Percentiles rank a stretch among this genome's conserved stretches.
These are phyloP conservation scores for Beauveria varroae DNA, from an alignment of 2,329 filamentous ascomycete species.

Conservation along the genomic window DNA sequence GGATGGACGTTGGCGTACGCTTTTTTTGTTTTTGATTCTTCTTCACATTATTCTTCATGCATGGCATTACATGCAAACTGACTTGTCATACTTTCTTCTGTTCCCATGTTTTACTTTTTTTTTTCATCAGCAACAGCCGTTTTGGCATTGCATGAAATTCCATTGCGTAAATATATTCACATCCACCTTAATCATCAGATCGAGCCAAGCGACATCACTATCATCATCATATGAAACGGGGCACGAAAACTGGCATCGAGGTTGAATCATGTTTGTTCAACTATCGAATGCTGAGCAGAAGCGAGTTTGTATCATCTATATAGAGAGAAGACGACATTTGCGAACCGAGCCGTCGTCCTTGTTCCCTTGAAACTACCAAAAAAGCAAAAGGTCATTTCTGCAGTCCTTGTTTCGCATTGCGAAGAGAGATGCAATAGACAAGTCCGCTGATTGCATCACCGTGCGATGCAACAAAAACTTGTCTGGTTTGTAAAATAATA, in stretches of 20 bases:
- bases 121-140: not conserved
- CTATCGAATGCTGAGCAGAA: not conserved
- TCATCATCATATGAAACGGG: not conserved
- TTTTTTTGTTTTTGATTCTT: not conserved
- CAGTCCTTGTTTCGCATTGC: not conserved
- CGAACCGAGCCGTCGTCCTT: not conserved
- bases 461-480: not conserved
- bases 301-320: conserved; percentile 9
- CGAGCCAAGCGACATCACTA: too few relatives aligned
- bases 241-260: not conserved
- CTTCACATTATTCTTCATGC: not conserved
- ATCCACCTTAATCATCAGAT: not conserved
- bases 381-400: not conserved
- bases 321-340: conserved; percentile 2
- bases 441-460: not conserved
- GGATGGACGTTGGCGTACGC: not conserved
- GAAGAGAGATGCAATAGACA: not conserved
- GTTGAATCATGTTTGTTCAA: not conserved
- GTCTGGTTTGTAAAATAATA: not conserved
- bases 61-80: conserved; percentile 5
- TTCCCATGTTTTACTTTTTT: not conserved
- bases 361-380: conserved; percentile 12
- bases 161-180: not conserved
- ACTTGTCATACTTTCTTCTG: not conserved
- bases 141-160: not conserved